These are phyloP conservation scores for Umbilicus rupestris DNA, from an alignment of 164 flowering plant species.

Conservation along the genomic window DNA sequence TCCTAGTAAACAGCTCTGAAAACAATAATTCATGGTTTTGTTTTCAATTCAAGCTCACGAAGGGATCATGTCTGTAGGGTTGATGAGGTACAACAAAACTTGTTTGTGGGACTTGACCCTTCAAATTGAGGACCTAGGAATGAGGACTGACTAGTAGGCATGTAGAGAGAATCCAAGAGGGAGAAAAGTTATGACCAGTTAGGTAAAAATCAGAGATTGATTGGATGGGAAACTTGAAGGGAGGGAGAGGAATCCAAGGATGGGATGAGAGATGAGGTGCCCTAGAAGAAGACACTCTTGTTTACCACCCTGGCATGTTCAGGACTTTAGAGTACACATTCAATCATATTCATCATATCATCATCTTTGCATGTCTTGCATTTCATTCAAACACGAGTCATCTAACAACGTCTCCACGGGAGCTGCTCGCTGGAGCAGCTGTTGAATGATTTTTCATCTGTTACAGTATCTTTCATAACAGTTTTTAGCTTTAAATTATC, in stretches of 20 bases:
- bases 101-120: neutral
- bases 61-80: neutral
- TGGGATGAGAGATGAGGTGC: neutral
- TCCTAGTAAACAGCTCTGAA: neutral
- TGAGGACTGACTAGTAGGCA: neutral
- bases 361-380: no score
- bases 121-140: no score
- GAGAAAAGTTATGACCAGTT: neutral
- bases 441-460: no score
- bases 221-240: neutral
- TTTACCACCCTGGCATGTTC: neutral
- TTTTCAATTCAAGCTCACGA: neutral
- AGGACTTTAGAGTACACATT: no score
- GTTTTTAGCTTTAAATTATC: no score
- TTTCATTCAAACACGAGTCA: no score
- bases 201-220: neutral
- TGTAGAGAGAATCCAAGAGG: neutral
- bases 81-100: slow-evolving; percentile 3
- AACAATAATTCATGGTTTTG: neutral
- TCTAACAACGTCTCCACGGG: no score
- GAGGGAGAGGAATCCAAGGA: slow-evolving; percentile 1
- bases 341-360: no score
- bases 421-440: no score
- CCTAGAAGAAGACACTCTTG: neutral
- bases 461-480: no score